Percentiles rank a stretch among this genome's conserved stretches.
Evolutionary conservation across 805 yeast species (phyloP).

Genomic region (Metschnikowia amazonensis): DNA sequence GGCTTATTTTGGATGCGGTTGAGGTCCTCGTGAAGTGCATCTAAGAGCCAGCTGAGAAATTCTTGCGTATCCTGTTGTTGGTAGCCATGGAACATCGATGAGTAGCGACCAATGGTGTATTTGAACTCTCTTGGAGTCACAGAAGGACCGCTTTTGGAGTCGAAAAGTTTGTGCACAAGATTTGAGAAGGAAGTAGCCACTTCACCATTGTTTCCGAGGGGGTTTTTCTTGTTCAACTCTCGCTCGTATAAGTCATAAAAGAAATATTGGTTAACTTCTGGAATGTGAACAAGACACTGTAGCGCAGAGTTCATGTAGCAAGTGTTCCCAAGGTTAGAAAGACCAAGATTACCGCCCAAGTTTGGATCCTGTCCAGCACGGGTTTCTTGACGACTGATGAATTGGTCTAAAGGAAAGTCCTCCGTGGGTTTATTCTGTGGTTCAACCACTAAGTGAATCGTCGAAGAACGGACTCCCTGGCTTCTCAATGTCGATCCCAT

Average conservation of each 20-base stretch:
- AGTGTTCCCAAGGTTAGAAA: constrained; percentile 76
- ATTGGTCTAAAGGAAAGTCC: constrained; percentile 24
- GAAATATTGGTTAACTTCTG: constrained; percentile 77
- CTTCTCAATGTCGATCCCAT: constrained; percentile 23
- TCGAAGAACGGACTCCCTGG: constrained; percentile 26
- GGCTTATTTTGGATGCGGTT: constrained; percentile 83
- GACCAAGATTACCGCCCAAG: constrained; percentile 52
- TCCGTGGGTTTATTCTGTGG: constrained; percentile 17
- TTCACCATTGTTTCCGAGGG: constrained; percentile 80
- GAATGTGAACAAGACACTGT: constrained; percentile 83
- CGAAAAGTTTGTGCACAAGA: constrained; percentile 60
- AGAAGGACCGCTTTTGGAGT: constrained; percentile 14
- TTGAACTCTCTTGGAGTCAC: constrained; percentile 75
- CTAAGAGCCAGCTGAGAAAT: constrained; percentile 79
- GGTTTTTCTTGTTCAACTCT: constrained; percentile 75
- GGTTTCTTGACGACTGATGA: constrained; percentile 1
- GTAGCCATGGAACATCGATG: constrained; percentile 73
- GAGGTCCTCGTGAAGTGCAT: constrained; percentile 88
- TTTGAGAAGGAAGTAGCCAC: constrained; percentile 74
- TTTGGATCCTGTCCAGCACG: constrained; percentile 3
- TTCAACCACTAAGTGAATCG: constrained; percentile 31
- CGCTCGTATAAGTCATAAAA: constrained; percentile 51
- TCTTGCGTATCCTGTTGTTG: constrained; percentile 95
- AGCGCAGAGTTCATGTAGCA: constrained; percentile 95
- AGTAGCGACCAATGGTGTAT: constrained; percentile 70